Conservation (phyloP, 768 basidiomycete genomes). For the Suillus clintonianus region DNA sequence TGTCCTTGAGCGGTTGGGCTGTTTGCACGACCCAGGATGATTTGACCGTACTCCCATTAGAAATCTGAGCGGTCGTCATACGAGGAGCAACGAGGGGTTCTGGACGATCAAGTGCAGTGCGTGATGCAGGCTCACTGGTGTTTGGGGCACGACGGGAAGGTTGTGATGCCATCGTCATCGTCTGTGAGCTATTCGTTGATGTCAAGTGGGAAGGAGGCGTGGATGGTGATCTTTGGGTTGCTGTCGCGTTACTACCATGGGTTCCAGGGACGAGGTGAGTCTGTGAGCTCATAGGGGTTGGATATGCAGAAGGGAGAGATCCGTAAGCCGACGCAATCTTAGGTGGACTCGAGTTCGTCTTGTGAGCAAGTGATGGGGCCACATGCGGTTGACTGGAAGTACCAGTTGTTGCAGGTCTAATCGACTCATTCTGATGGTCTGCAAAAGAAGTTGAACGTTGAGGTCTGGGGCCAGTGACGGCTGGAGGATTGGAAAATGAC, state of each 20-base stretch:
- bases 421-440: conserved; percentile 20
- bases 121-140: neutral
- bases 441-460: conserved; percentile 30
- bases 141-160: conserved; percentile 24
- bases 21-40: conserved; percentile 36
- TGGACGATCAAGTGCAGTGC: neutral
- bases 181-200: conserved; percentile 21
- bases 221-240: conserved; percentile 20
- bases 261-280: conserved; percentile 6
- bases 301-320: conserved; percentile 18
- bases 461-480: conserved; percentile 29
- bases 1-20: conserved; percentile 16
- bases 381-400: conserved; percentile 16
- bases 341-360: conserved; percentile 13
- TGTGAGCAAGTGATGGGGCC: conserved; percentile 21
- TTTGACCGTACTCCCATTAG: conserved; percentile 24
- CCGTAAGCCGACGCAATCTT: conserved; percentile 14
- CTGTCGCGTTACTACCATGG: conserved; percentile 13
- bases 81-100: conserved; percentile 12
- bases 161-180: conserved; percentile 23
- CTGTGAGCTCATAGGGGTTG: conserved; percentile 24
- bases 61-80: conserved; percentile 11
- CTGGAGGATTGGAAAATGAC: conserved; percentile 22
- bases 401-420: neutral
- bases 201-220: conserved; percentile 21